Base-by-base conservation (phyloP, 2,329 filamentous ascomycete genomes). In the Aureobasidium sp. region DNA sequence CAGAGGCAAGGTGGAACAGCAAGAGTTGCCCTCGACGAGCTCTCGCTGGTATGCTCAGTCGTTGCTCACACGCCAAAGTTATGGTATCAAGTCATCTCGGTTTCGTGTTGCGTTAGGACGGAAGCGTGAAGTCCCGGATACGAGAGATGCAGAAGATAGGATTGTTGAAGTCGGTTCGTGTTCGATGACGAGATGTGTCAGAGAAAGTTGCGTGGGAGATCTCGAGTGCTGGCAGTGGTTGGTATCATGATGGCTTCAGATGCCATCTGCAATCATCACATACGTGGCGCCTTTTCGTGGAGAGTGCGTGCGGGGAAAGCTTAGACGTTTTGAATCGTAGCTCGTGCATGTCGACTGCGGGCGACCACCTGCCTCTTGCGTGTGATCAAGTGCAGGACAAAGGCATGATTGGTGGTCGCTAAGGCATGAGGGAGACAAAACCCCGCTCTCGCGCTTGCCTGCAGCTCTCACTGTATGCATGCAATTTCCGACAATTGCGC, bases 341-440 rank as follows among this genome's bases (percentile, higher is more conserved):
- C 4, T 37, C 12, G 34, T 37, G 34, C 34, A 37, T 6, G 13
- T 37, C 13, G 12, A 17, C 41, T 42, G 57, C 44, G n/a, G 26
- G 34, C 32, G 57, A 60, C 36, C 57, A 50, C 42, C 57, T 60
- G 57, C 57, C 46, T 32, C 10, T 13, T 27, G 46, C 57, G 57
- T 60, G 57, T 60, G 57, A 60, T 36, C 57, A 39, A 34, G 20
- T 60, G 57, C 44, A 60, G 23, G 34, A 60, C 57, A 60, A 60
- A 60, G 57, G 57, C 32, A 20, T 51, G 44, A 60, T 51, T 60
- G 46, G 57, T n/a, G 23, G 34, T 50, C 32, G 32, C 3, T n/a
- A 42, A 51, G 36, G 44, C 26, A 46, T 32, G 57, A 26, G n/a
- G 34, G 51, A 51, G 44, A 42, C 57, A 60, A 60, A 60, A 60